These are phyloP conservation scores for Circinella umbellata DNA, from an alignment of 371 early-diverging fungal species.

Conservation along the genomic window DNA sequence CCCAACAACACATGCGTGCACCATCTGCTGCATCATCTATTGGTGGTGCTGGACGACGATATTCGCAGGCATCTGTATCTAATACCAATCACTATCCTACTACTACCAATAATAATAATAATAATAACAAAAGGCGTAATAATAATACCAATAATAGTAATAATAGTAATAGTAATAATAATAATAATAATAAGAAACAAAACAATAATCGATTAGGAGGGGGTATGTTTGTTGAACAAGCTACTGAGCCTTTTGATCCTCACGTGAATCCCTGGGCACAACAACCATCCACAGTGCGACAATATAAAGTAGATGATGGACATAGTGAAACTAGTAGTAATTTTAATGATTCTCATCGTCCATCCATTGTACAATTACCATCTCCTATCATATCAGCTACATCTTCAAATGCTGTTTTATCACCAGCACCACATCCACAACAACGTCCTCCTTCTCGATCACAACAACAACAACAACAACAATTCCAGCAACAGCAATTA, in stretches of 20 bases:
- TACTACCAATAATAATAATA: too few species aligned
- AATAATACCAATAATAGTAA: neutral
- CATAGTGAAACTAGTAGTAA: constrained; percentile 15
- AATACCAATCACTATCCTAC: neutral
- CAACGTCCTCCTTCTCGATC: too few species aligned
- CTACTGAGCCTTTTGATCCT: constrained; percentile 31
- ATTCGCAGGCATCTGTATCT: constrained; percentile 14
- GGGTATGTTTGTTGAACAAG: constrained; percentile 20
- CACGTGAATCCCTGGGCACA: constrained; percentile 44
- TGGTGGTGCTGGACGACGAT: neutral
- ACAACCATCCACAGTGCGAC: constrained; percentile 24
- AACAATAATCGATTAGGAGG: constrained; percentile 4
- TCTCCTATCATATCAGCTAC: constrained; percentile 18
- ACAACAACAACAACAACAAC: neutral
- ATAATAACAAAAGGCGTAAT: too few species aligned
- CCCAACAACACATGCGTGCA: constrained; percentile 13
- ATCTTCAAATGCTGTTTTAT: constrained; percentile 5
- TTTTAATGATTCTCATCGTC: neutral
- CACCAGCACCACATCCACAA: neutral
- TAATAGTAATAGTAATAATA: neutral
- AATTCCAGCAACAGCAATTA: constrained; percentile 3
- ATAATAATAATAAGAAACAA: neutral
- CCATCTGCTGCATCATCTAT: constrained; percentile 35
- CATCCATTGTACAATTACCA: constrained; percentile 13
- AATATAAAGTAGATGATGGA: constrained; percentile 25